phyloP scores from a whole-genome alignment of 2,329 filamentous ascomycete genomes.

The Septoria linicola region DNA sequence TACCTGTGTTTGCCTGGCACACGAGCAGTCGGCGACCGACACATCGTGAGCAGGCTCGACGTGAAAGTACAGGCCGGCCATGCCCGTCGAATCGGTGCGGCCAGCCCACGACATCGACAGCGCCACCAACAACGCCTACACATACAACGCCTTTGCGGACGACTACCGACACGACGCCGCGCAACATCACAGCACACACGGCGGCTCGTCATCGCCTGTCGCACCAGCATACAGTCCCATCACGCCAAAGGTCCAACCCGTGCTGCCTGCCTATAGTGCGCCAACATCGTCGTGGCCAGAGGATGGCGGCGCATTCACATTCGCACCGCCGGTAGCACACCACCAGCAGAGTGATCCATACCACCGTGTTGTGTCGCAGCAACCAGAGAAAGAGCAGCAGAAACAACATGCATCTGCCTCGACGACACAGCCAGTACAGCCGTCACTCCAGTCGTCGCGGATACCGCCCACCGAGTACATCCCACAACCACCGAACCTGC shows the following conservation, averaged over 20 bases:
- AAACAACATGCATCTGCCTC: constrained; percentile 1
- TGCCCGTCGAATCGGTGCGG: constrained; percentile 10
- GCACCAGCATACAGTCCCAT: constrained; percentile 37
- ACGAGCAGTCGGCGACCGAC: not conserved
- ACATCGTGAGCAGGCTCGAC: too few species aligned
- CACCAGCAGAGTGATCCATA: too few species aligned
- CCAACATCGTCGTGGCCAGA: constrained; percentile 21
- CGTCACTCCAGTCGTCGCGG: constrained; percentile 7
- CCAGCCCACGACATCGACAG: constrained; percentile 1
- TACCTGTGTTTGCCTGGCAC: not conserved
- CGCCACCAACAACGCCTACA: constrained; percentile 2
- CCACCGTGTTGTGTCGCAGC: not conserved
- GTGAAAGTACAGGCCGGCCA: too few species aligned
- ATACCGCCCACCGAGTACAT: constrained; percentile 39
- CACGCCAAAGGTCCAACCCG: constrained; percentile 37
- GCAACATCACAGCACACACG: constrained; percentile 1
- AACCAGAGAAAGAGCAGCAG: not conserved
- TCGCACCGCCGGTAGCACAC: constrained; percentile 1
- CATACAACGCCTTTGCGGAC: constrained; percentile 4
- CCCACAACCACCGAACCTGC: constrained; percentile 44
- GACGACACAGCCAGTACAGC: constrained; percentile 7
- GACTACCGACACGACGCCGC: constrained; percentile 3
- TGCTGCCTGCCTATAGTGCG: constrained; percentile 26
- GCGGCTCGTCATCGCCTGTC: constrained; percentile 23
- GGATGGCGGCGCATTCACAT: constrained; percentile 25